These are phyloP conservation scores for Tolypocladium inflatum DNA, from an alignment of 2,329 filamentous ascomycete species.

Conservation along the genomic window DNA sequence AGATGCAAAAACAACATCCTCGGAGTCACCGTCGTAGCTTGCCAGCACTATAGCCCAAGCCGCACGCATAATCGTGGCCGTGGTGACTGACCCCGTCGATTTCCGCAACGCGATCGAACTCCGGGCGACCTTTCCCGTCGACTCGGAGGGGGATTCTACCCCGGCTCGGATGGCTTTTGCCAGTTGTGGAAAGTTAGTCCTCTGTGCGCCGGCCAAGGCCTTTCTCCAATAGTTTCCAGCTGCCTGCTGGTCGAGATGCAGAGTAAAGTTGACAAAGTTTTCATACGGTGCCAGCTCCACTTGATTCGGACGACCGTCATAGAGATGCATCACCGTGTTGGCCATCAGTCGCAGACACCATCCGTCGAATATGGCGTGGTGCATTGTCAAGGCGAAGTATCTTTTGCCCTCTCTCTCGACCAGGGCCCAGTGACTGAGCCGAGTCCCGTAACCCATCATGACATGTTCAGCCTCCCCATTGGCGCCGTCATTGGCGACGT, in stretches of 20 bases:
- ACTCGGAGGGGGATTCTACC: not conserved
- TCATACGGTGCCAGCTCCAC: not conserved
- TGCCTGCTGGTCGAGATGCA: no score
- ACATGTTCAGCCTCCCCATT: not conserved
- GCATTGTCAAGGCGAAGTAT: constrained; percentile 8
- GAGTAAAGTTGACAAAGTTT: no score
- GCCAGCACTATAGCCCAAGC: constrained; percentile 11
- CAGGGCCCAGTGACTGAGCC: no score
- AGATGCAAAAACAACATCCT: no score
- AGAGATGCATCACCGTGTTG: not conserved
- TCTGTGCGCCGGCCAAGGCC: no score
- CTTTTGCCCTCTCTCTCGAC: not conserved
- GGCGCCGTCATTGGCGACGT: not conserved
- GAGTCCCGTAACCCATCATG: no score
- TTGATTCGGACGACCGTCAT: not conserved
- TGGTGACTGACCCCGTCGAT: constrained; percentile 7
- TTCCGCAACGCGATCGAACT: no score
- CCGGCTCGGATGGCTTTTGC: no score
- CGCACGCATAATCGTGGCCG: constrained; percentile 9
- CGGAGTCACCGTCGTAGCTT: no score
- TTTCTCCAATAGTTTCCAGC: no score
- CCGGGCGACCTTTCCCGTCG: not conserved
- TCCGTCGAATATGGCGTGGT: constrained; percentile 13
- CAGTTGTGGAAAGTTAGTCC: no score
- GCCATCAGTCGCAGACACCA: constrained; percentile 4